These are phyloP conservation scores for Tinospora cordifolia DNA, from an alignment of 164 flowering plant species.

Conservation along the genomic window DNA sequence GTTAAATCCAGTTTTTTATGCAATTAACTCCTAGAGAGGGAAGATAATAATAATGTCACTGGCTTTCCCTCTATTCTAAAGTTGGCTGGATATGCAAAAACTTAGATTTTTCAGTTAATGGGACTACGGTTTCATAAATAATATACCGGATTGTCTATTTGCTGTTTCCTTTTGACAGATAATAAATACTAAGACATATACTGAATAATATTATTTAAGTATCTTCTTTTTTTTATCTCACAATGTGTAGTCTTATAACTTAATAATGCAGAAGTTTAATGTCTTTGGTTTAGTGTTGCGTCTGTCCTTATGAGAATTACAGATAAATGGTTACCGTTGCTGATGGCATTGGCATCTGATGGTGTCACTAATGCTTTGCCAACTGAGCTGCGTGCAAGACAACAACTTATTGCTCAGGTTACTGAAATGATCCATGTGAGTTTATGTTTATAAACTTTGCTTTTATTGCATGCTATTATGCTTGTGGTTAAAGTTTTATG, in stretches of 20 bases:
- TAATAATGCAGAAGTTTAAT: neutral
- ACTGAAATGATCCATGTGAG: constrained; percentile 98
- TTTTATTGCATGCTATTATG: constrained; percentile 7
- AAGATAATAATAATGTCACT: too few species aligned
- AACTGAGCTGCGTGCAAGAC: constrained; percentile 55
- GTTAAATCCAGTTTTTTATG: too few species aligned
- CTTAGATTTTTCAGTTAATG: neutral
- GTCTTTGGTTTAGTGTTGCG: neutral
- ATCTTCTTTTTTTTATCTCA: neutral
- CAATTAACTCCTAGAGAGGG: too few species aligned
- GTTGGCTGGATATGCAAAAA: too few species aligned
- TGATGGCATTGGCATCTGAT: constrained; percentile 56
- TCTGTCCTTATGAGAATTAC: constrained; percentile 2
- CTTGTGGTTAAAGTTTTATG: neutral
- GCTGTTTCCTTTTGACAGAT: neutral
- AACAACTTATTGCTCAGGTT: constrained; percentile 82
- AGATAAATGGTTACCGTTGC: constrained; percentile 28
- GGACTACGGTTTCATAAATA: neutral
- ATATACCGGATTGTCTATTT: neutral
- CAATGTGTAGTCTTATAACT: neutral
- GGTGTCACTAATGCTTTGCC: constrained; percentile 27
- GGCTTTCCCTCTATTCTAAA: too few species aligned
- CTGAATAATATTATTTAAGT: too few species aligned
- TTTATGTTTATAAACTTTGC: constrained; percentile 15
- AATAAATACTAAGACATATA: too few species aligned